Evolutionary conservation across 805 yeast species (phyloP).

Genomic region (Blastobotrys peoriensis): DNA sequence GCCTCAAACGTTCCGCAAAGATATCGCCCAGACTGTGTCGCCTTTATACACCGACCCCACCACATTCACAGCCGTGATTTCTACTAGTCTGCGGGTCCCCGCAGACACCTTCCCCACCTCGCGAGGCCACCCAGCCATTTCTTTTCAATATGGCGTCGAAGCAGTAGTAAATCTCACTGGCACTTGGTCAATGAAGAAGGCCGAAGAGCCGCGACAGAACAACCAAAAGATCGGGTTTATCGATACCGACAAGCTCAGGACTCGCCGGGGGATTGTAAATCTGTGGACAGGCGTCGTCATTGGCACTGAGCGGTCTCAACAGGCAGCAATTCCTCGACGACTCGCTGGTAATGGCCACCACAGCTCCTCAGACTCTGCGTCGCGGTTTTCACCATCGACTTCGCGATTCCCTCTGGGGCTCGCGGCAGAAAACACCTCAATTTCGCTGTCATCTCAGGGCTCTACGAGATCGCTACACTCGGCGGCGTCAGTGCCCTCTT

Average conservation of each 20-base stretch:
- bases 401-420: constrained; percentile 3
- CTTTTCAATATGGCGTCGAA: constrained; percentile 81
- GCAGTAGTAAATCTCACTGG: constrained; percentile 76
- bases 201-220: constrained; percentile 22
- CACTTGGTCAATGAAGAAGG: constrained; percentile 31
- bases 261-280: constrained; percentile 73
- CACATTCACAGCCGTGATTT: constrained; percentile 49
- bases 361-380: background rate
- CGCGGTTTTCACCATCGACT: background rate
- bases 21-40: constrained; percentile 65
- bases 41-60: constrained; percentile 75
- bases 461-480: constrained; percentile 2
- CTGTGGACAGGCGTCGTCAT: constrained; percentile 72
- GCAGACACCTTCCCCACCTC: constrained; percentile 84
- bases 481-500: background rate
- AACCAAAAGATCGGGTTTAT: constrained; percentile 37
- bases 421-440: constrained; percentile 22
- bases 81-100: constrained; percentile 65
- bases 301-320: constrained; percentile 58
- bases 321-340: background rate
- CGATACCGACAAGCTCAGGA: constrained; percentile 73
- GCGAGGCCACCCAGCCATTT: constrained; percentile 59
- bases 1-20: constrained; percentile 66
- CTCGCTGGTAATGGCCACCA: background rate
- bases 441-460: background rate